phyloP scores from a whole-genome alignment of 805 yeast species.

The Candida ovalis region DNA sequence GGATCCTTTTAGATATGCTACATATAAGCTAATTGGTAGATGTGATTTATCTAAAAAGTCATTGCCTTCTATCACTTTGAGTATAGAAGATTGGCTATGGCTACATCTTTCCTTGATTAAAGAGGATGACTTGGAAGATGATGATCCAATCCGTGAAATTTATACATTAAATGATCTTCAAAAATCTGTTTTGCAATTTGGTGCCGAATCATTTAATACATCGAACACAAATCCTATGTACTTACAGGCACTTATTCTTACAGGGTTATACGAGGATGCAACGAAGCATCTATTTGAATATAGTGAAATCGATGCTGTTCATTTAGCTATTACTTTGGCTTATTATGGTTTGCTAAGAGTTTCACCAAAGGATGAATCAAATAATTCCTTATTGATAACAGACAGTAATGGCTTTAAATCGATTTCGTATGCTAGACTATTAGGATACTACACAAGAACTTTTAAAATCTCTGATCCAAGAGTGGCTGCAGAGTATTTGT shows the following conservation, averaged over 20 bases:
- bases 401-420: constrained; percentile 28
- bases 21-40: constrained; percentile 89
- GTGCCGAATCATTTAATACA: constrained; percentile 64
- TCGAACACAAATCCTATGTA: constrained; percentile 67
- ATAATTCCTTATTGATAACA: constrained; percentile 28
- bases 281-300: constrained; percentile 57
- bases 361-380: constrained; percentile 8
- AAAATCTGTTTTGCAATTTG: constrained; percentile 63
- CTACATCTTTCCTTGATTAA: constrained; percentile 75
- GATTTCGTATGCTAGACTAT: constrained; percentile 53
- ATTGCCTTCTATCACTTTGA: constrained; percentile 63
- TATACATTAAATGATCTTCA: constrained; percentile 76
- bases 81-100: constrained; percentile 98
- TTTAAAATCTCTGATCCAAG: constrained; percentile 85
- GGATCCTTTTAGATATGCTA: constrained; percentile 88
- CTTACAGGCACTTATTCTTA: constrained; percentile 65
- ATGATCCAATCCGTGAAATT: constrained; percentile 56
- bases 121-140: constrained; percentile 40
- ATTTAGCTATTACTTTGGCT: constrained; percentile 76
- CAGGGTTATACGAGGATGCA: constrained; percentile 81
- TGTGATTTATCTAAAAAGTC: constrained; percentile 68
- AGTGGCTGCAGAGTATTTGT: constrained; percentile 86
- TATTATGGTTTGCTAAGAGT: constrained; percentile 67
- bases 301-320: constrained; percentile 84
- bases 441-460: constrained; percentile 78